Evolutionary conservation across 164 flowering plant genomes (phyloP).

Genomic region (Vitis labrusca): DNA sequence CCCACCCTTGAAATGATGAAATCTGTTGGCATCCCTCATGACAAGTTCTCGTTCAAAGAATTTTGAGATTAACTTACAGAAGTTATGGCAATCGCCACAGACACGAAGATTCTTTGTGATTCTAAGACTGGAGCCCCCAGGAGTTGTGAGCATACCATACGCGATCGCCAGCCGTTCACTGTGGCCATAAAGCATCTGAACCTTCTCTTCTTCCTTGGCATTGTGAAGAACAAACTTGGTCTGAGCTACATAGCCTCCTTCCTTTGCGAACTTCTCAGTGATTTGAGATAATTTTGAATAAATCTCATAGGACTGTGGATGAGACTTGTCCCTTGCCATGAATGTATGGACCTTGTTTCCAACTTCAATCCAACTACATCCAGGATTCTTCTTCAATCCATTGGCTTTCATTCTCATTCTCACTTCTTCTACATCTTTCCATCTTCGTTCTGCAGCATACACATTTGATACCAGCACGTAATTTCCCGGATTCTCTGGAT

Average conservation of each 20-base stretch:
- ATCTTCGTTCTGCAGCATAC: conserved; percentile 60
- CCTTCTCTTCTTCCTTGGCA: conserved; percentile 66
- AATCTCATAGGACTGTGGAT: conserved; percentile 54
- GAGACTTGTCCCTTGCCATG: conserved; percentile 63
- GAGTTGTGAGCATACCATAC: conserved; percentile 52
- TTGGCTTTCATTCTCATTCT: conserved; percentile 61
- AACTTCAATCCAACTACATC: conserved; percentile 86
- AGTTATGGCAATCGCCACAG: conserved; percentile 79
- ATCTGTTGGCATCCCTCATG: conserved; percentile 80
- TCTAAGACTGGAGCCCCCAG: conserved; percentile 41
- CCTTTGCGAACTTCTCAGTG: conserved; percentile 41
- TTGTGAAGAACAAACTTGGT: conserved; percentile 67
- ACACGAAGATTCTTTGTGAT: conserved; percentile 70
- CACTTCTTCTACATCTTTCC: conserved; percentile 71
- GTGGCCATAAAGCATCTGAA: conserved; percentile 63
- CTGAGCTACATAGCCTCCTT: conserved; percentile 64
- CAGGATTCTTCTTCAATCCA: conserved; percentile 79
- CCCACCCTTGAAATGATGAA: conserved; percentile 72
- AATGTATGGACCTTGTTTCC: conserved; percentile 64
- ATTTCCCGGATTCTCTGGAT: conserved; percentile 65
- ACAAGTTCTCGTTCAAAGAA: conserved; percentile 49
- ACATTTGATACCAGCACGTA: conserved; percentile 76
- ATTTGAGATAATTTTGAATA: conserved; percentile 46
- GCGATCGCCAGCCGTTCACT: conserved; percentile 89
- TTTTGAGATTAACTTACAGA: conserved; percentile 60